Conservation (phyloP, 129 eudicot species). For the Saposhnikovia divaricata region DNA sequence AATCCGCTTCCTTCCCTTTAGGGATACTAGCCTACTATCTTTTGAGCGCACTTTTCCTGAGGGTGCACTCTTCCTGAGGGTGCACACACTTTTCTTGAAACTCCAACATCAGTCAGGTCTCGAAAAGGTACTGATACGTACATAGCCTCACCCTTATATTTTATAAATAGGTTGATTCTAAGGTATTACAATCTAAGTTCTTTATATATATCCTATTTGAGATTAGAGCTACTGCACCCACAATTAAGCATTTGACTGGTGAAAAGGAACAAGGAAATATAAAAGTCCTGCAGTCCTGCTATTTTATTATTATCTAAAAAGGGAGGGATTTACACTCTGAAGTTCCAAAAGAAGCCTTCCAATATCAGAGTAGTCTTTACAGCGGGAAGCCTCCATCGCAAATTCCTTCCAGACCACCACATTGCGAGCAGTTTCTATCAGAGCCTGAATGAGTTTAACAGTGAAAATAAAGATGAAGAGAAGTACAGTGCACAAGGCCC, state of each 20-base stretch:
- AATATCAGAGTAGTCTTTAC: conserved; percentile 77
- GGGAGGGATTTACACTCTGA: conserved; percentile 44
- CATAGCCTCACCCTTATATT: neutral
- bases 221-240: neutral
- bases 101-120: neutral
- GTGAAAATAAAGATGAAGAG: conserved; percentile 5
- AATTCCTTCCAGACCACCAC: conserved; percentile 82
- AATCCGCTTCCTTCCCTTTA: neutral
- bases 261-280: neutral
- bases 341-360: conserved; percentile 91
- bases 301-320: neutral
- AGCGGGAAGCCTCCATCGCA: conserved; percentile 86
- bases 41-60: neutral
- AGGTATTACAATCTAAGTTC: neutral
- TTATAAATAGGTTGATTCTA: neutral
- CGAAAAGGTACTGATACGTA: neutral
- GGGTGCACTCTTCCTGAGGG: neutral
- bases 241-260: neutral
- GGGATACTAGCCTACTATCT: neutral
- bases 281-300: neutral
- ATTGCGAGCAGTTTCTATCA: conserved; percentile 67
- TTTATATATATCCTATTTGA: neutral
- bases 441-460: conserved; percentile 41
- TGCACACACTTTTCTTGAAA: neutral
- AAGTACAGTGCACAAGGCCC: neutral